Evolutionary conservation across 768 basidiomycete genomes (phyloP).

Genomic region (Pulveroboletus sp.): DNA sequence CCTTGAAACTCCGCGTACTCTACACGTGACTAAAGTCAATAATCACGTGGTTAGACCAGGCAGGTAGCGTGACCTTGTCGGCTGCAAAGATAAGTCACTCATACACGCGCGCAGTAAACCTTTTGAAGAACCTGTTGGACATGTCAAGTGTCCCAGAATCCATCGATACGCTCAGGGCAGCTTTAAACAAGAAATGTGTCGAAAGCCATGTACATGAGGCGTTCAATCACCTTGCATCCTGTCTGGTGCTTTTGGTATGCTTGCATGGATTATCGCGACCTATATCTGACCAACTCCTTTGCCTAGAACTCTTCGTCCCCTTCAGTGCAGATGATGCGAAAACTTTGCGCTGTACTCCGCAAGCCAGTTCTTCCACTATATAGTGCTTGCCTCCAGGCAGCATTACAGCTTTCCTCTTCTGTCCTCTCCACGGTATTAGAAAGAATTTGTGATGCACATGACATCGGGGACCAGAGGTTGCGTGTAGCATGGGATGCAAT

Average conservation of each 20-base stretch:
- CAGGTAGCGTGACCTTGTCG: constrained; percentile 6
- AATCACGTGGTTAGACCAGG: constrained; percentile 17
- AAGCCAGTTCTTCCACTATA: constrained; percentile 44
- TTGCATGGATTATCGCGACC: constrained; percentile 2
- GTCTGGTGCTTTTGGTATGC: constrained; percentile 41
- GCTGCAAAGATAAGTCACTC: not conserved
- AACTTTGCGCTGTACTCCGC: constrained; percentile 39
- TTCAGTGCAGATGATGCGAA: constrained; percentile 34
- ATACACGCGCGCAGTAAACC: not conserved
- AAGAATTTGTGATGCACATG: constrained; percentile 31
- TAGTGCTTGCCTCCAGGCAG: constrained; percentile 30
- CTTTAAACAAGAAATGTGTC: constrained; percentile 26
- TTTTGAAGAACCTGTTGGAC: not conserved
- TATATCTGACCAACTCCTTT: not conserved
- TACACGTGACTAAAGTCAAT: constrained; percentile 29
- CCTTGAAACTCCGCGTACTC: constrained; percentile 21
- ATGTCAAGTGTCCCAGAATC: constrained; percentile 29
- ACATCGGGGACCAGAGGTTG: constrained; percentile 16
- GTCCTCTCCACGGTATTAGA: constrained; percentile 39
- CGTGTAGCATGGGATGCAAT: constrained; percentile 42
- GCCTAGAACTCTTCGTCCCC: constrained; percentile 36
- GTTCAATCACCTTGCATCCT: constrained; percentile 39
- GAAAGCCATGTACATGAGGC: constrained; percentile 31
- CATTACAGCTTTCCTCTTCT: constrained; percentile 39
- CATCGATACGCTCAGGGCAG: constrained; percentile 29